phyloP scores from a whole-genome alignment of 441 rosid species.

The Gossypium schwendimanii region DNA sequence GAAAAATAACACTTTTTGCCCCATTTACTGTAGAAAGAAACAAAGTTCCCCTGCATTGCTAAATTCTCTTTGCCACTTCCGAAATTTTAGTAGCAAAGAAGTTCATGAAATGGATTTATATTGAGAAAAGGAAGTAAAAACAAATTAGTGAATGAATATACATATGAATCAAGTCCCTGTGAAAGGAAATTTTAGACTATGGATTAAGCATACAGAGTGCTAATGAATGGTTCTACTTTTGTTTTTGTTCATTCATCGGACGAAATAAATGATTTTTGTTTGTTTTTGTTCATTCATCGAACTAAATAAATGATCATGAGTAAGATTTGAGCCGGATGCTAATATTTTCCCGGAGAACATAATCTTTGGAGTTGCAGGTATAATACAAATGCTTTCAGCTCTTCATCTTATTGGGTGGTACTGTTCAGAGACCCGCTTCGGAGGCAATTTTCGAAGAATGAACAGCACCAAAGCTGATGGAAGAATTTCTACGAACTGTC shows the following conservation, averaged over 20 bases:
- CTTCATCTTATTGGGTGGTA: conserved; percentile 45
- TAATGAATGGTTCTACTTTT: not conserved
- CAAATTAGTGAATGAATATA: not conserved
- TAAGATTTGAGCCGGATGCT: not conserved
- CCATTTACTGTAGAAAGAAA: not conserved
- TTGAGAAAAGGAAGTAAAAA: not conserved
- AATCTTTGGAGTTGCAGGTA: not conserved
- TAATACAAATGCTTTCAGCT: not conserved
- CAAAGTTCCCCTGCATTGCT: not conserved
- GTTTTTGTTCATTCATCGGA: not conserved
- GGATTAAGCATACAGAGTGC: not conserved
- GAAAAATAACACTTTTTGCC: not conserved
- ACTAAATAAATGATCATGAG: not conserved
- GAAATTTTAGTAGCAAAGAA: not conserved
- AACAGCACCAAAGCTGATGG: conserved; percentile 59
- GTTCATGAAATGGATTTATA: not conserved
- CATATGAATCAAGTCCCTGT: not conserved
- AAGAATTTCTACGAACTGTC: conserved; percentile 49
- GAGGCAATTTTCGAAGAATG: conserved; percentile 62
- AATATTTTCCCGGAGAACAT: not conserved
- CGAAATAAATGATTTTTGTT: not conserved
- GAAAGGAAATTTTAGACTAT: not conserved
- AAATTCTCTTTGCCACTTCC: not conserved
- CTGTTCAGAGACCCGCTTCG: conserved; percentile 43
- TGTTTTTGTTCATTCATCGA: not conserved